phyloP scores from a whole-genome alignment of 345 rosid species.

The Anacardium occidentale region DNA sequence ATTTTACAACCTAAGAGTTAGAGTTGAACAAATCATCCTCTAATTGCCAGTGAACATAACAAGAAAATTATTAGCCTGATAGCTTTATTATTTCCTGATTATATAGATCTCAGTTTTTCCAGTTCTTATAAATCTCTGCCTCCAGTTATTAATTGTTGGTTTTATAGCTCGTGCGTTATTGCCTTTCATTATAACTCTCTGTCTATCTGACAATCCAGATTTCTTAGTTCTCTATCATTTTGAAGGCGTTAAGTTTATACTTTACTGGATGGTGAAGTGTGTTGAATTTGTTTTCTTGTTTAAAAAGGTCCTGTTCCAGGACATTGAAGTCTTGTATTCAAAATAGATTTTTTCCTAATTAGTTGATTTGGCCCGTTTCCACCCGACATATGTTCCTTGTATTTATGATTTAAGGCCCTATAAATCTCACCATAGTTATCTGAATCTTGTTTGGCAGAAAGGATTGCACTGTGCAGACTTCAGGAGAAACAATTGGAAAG shows the following conservation, averaged over 20 bases:
- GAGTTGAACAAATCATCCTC: neutral
- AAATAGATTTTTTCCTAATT: neutral
- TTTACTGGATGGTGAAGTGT: neutral
- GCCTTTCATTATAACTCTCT: neutral
- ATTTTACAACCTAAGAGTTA: neutral
- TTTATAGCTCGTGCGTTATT: neutral
- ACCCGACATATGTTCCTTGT: neutral
- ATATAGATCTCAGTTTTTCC: neutral
- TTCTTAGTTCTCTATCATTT: neutral
- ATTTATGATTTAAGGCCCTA: neutral
- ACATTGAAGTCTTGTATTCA: too few species aligned
- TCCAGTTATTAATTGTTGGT: neutral
- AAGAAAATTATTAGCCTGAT: neutral
- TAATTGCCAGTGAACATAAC: too few species aligned
- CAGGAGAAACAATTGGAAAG: constrained; percentile 43
- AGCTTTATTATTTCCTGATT: too few species aligned
- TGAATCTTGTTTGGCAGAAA: constrained; percentile 40
- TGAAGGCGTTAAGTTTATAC: neutral
- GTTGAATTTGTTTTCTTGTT: neutral
- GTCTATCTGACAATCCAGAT: neutral
- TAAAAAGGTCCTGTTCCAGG: neutral
- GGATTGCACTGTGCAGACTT: constrained; percentile 42
- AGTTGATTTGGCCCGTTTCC: neutral
- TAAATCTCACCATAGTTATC: constrained; percentile 10
- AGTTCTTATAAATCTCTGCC: neutral